Percentiles rank a stretch among this genome's conserved stretches.
phyloP scores from a whole-genome alignment of 2,329 filamentous ascomycete genomes.

The Blastomyces emzantsi region DNA sequence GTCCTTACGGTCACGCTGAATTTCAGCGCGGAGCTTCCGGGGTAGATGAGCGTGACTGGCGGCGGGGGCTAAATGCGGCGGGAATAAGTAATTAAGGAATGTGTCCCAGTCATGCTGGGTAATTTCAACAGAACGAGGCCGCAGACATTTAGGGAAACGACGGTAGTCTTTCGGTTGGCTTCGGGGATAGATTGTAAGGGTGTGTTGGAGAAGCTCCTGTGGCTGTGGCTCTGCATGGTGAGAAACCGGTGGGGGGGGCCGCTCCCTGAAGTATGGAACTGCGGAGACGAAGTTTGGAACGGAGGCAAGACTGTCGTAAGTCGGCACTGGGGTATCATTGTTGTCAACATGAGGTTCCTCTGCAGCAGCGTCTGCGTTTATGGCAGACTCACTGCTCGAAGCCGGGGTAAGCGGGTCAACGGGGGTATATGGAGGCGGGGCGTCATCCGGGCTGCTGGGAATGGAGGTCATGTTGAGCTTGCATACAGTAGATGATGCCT shows the following conservation, averaged over 20 bases:
- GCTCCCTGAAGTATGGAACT: conserved; percentile 34
- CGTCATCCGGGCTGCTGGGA: conserved; percentile 24
- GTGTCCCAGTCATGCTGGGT: conserved; percentile 37
- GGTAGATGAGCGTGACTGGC: conserved; percentile 30
- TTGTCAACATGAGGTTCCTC: conserved; percentile 18
- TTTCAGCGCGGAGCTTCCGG: conserved; percentile 32
- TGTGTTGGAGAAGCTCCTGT: conserved; percentile 26
- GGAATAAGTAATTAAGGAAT: conserved; percentile 36
- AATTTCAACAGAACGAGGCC: conserved; percentile 26
- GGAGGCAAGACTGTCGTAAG: conserved; percentile 2
- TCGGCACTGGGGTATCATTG: conserved; percentile 11
- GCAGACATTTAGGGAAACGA: conserved; percentile 36
- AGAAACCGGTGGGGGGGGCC: conserved; percentile 20
- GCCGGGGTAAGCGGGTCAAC: conserved; percentile 28
- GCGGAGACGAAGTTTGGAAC: conserved; percentile 22
- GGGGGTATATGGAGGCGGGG: conserved; percentile 35
- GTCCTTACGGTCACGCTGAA: conserved; percentile 35
- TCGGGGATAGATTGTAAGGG: conserved; percentile 33
- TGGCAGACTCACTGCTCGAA: conserved; percentile 15
- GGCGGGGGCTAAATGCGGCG: conserved; percentile 31
- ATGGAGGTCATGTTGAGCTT: not conserved
- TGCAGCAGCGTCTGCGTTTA: conserved; percentile 15
- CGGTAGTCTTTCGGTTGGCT: conserved; percentile 36
- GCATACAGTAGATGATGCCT: not conserved
- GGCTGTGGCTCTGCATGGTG: conserved; percentile 13